Evolutionary conservation across 2,329 filamentous ascomycete species (phyloP).

Genomic region (Chrysoporthe cubensis): DNA sequence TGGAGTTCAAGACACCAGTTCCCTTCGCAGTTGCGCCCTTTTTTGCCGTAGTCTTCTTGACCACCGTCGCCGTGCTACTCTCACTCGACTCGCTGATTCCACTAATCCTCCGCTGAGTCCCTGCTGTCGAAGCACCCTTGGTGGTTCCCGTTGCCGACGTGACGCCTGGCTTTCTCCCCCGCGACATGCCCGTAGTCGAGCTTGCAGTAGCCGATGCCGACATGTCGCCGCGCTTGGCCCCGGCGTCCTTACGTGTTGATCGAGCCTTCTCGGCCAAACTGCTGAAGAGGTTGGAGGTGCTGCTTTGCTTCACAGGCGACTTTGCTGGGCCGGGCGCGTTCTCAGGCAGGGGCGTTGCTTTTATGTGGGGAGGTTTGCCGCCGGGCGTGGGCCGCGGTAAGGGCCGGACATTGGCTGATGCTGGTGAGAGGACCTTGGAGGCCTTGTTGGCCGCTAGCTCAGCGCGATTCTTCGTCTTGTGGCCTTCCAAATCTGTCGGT

Average conservation of each 20-base stretch:
- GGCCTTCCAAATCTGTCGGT: constrained; percentile 55
- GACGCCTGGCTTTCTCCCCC: constrained; percentile 24
- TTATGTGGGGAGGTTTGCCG: constrained; percentile 59
- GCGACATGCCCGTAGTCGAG: constrained; percentile 39
- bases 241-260: constrained; percentile 48
- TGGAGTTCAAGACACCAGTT: constrained; percentile 54
- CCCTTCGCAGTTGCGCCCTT: constrained; percentile 48
- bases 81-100: constrained; percentile 66
- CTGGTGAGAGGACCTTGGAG: constrained; percentile 75
- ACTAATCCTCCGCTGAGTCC: constrained; percentile 58
- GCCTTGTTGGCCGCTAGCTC: constrained; percentile 46
- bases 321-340: constrained; percentile 61
- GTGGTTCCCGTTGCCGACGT: constrained; percentile 41
- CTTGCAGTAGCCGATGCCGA: constrained; percentile 43
- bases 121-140: constrained; percentile 42
- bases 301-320: constrained; percentile 64
- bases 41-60: constrained; percentile 55
- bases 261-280: constrained; percentile 66
- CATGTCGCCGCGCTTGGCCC: constrained; percentile 24
- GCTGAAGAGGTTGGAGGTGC: constrained; percentile 51
- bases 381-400: constrained; percentile 60
- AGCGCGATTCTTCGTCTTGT: constrained; percentile 68
- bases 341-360: constrained; percentile 60
- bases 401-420: constrained; percentile 78
- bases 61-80: constrained; percentile 66